Percentiles rank a stretch among this genome's conserved stretches.
phyloP scores from a whole-genome alignment of 352 stramenopile genomes.

The Phytophthora pini region DNA sequence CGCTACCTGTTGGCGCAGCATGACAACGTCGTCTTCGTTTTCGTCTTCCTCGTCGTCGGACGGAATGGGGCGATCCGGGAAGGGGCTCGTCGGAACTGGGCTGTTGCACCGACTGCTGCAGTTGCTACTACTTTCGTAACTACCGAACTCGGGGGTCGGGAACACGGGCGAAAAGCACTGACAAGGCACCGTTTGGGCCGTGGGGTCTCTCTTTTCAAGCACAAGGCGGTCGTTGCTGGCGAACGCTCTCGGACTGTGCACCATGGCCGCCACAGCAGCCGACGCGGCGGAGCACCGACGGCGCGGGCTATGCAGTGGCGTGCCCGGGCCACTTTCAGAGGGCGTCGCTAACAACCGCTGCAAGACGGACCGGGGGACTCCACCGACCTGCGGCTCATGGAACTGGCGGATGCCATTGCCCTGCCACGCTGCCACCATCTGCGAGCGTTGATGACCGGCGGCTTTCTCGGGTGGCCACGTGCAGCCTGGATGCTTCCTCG shows the following conservation, averaged over 20 bases:
- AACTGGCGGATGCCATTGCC: slow-evolving; percentile 21
- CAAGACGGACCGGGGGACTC: slow-evolving; percentile 37
- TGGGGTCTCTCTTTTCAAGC: slow-evolving; percentile 27
- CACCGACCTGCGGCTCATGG: slow-evolving; percentile 36
- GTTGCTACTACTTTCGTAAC: slow-evolving; percentile 37
- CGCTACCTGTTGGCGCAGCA: slow-evolving; percentile 63
- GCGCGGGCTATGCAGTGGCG: slow-evolving; percentile 33
- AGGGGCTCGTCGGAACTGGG: slow-evolving; percentile 26
- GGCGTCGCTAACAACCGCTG: slow-evolving; percentile 30
- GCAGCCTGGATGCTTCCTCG: slow-evolving; percentile 23
- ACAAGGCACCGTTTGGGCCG: slow-evolving; percentile 27
- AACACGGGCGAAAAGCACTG: slow-evolving; percentile 32
- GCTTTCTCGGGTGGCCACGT: slow-evolving; percentile 35
- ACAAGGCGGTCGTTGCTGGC: slow-evolving; percentile 25
- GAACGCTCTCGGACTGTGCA: slow-evolving; percentile 43
- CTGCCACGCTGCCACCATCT: slow-evolving; percentile 38
- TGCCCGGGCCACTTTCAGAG: slow-evolving; percentile 10
- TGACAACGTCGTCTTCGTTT: slow-evolving; percentile 41
- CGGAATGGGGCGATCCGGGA: slow-evolving; percentile 29
- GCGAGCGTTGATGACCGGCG: slow-evolving; percentile 18
- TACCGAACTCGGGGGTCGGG: slow-evolving; percentile 26
- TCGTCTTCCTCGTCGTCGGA: slow-evolving; percentile 43
- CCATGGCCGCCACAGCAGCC: slow-evolving; percentile 36
- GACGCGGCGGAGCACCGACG: slow-evolving; percentile 43
- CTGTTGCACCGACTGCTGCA: slow-evolving; percentile 39